phyloP scores from a whole-genome alignment of 306 rosid genomes.

The Sicyos baderoa region DNA sequence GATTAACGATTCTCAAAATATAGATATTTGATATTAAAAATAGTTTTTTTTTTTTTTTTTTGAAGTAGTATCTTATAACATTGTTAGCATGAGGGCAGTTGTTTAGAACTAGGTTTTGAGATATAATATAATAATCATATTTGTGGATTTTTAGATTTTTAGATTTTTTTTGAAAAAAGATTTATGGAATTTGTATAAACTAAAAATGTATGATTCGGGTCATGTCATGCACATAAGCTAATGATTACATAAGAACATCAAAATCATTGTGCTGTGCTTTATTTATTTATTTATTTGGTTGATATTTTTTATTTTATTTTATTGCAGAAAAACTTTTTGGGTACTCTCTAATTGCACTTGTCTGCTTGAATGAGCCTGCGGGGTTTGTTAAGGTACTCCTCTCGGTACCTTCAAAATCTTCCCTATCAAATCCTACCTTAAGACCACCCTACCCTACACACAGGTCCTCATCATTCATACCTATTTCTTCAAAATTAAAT shows the following conservation, averaged over 20 bases:
- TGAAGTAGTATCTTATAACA: no score
- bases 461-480: not conserved
- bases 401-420: slow-evolving; percentile 13
- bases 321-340: slow-evolving; percentile 21
- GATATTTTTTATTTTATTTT: not conserved
- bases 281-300: not conserved
- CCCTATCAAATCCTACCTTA: slow-evolving; percentile 11
- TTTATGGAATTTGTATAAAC: no score
- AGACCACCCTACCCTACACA: slow-evolving; percentile 9
- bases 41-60: no score
- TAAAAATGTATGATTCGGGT: slow-evolving; percentile 38
- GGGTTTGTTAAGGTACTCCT: slow-evolving; percentile 11
- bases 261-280: slow-evolving; percentile 35
- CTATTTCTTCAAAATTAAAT: no score
- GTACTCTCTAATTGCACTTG: slow-evolving; percentile 30
- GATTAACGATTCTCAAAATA: no score
- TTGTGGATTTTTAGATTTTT: not conserved
- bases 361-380: slow-evolving; percentile 20
- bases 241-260: slow-evolving; percentile 47
- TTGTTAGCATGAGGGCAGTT: no score
- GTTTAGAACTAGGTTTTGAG: not conserved
- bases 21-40: no score
- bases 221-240: slow-evolving; percentile 56
- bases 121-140: not conserved
- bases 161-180: no score